phyloP scores from a whole-genome alignment of 1,284 basidiomycete genomes.

The Peniophora sp. region DNA sequence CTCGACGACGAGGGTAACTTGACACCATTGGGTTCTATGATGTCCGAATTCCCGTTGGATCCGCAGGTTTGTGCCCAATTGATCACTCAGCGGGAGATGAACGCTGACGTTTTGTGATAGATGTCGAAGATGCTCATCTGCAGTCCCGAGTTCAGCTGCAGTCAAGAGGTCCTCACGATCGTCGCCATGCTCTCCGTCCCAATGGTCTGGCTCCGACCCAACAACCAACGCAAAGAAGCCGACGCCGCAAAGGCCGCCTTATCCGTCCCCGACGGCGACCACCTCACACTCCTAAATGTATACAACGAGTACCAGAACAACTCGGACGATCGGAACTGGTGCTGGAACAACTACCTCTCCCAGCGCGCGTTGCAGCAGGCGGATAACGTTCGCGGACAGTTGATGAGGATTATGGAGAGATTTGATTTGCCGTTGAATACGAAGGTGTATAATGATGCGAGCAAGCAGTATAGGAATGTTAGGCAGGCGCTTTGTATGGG shows the following conservation, averaged over 20 bases:
- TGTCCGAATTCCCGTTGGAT: slow-evolving; percentile 98
- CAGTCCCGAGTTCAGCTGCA: slow-evolving; percentile 93
- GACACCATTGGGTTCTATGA: slow-evolving; percentile 81
- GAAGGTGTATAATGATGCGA: slow-evolving; percentile 56
- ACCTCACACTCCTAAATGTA: slow-evolving; percentile 91
- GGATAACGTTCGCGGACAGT: slow-evolving; percentile 91
- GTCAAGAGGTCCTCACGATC: slow-evolving; percentile 92
- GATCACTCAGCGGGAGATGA: background rate
- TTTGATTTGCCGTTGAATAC: slow-evolving; percentile 79
- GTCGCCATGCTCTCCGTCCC: slow-evolving; percentile 96
- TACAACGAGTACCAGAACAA: slow-evolving; percentile 90
- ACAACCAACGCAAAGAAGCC: slow-evolving; percentile 82
- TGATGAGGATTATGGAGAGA: slow-evolving; percentile 93
- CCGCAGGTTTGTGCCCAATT: slow-evolving; percentile 61
- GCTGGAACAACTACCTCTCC: slow-evolving; percentile 91
- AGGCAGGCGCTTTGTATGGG: slow-evolving; percentile 85
- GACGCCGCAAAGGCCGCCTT: slow-evolving; percentile 89
- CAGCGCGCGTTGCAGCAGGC: slow-evolving; percentile 83
- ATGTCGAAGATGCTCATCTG: slow-evolving; percentile 92
- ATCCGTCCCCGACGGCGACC: slow-evolving; percentile 92
- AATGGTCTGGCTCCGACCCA: slow-evolving; percentile 89
- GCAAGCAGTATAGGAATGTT: slow-evolving; percentile 75
- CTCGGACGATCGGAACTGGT: slow-evolving; percentile 81
- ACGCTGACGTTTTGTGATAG: slow-evolving; percentile 22
- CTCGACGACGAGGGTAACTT: slow-evolving; percentile 93